Conservation (phyloP, 768 basidiomycete species). For the Xerocomus potaroensis region DNA sequence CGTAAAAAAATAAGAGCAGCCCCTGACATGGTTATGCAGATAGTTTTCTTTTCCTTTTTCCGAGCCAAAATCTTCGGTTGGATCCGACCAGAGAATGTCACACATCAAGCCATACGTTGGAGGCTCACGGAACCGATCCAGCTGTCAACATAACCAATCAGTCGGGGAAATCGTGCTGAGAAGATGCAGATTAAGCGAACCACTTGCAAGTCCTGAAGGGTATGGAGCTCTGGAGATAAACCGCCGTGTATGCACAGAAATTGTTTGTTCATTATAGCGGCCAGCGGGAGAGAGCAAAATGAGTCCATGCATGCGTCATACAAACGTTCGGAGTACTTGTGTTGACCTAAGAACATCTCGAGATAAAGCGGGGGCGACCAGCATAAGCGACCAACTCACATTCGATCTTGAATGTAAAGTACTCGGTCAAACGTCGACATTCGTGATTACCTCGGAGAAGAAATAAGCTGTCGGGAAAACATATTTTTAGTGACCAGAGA, state of each 20-base stretch:
- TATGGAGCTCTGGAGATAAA: conserved; percentile 64
- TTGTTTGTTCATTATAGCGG: conserved; percentile 78
- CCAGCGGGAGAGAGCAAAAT: conserved; percentile 68
- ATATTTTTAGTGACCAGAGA: conserved; percentile 60
- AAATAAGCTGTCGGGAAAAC: conserved; percentile 57
- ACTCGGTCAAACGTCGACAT: conserved; percentile 61
- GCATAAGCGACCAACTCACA: conserved; percentile 10
- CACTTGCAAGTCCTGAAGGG: conserved; percentile 59
- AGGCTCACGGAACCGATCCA: conserved; percentile 70
- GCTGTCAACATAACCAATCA: conserved; percentile 32
- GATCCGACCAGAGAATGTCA: conserved; percentile 74
- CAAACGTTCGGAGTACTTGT: conserved; percentile 71
- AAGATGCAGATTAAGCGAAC: conserved; percentile 33
- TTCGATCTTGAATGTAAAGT: conserved; percentile 61
- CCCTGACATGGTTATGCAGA: conserved; percentile 68
- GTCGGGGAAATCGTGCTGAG: neutral
- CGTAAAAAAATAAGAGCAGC: conserved; percentile 77
- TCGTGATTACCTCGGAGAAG: conserved; percentile 64
- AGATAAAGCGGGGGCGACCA: conserved; percentile 2
- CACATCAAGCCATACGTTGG: conserved; percentile 74
- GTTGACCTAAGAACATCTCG: conserved; percentile 45
- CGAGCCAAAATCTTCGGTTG: conserved; percentile 65
- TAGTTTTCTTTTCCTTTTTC: conserved; percentile 65
- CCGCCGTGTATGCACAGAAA: conserved; percentile 76
- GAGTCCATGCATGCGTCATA: conserved; percentile 73